phyloP scores from a whole-genome alignment of 2,329 filamentous ascomycete species.

The Fusarium chaquense region DNA sequence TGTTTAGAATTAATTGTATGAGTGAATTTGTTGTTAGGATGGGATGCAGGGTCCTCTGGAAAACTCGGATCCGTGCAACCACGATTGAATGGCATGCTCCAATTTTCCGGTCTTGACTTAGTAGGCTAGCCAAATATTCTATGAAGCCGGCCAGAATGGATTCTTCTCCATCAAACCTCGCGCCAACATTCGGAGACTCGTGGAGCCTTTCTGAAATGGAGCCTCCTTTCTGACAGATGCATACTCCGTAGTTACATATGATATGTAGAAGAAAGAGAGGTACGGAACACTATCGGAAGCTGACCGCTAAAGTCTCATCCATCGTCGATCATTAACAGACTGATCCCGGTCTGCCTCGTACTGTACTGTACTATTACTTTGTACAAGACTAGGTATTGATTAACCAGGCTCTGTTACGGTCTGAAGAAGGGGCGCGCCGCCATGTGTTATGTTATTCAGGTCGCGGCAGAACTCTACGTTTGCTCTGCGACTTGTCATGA shows the following conservation, averaged over 20 bases:
- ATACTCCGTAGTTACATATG: not conserved
- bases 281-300: constrained; percentile 22
- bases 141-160: constrained; percentile 25
- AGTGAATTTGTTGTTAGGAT: constrained; percentile 46
- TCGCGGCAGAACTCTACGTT: constrained; percentile 33
- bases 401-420: constrained; percentile 9
- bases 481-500: constrained; percentile 31
- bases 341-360: constrained; percentile 35
- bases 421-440: constrained; percentile 33
- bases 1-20: constrained; percentile 44
- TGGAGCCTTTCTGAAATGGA: constrained; percentile 27
- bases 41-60: constrained; percentile 45
- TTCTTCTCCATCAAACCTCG: constrained; percentile 33
- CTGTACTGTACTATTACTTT: not conserved
- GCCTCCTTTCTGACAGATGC: not conserved
- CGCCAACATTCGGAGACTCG: constrained; percentile 36
- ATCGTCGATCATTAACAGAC: constrained; percentile 29
- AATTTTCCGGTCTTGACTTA: constrained; percentile 24
- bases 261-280: constrained; percentile 9
- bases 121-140: constrained; percentile 14
- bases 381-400: not conserved
- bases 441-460: constrained; percentile 13
- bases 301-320: constrained; percentile 41
- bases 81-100: constrained; percentile 30
- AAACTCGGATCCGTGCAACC: constrained; percentile 35